Percentiles rank a stretch among this genome's conserved stretches.
Evolutionary conservation across 148 eudicot genomes (phyloP).

Genomic region (Vaccinium vitisidaea): DNA sequence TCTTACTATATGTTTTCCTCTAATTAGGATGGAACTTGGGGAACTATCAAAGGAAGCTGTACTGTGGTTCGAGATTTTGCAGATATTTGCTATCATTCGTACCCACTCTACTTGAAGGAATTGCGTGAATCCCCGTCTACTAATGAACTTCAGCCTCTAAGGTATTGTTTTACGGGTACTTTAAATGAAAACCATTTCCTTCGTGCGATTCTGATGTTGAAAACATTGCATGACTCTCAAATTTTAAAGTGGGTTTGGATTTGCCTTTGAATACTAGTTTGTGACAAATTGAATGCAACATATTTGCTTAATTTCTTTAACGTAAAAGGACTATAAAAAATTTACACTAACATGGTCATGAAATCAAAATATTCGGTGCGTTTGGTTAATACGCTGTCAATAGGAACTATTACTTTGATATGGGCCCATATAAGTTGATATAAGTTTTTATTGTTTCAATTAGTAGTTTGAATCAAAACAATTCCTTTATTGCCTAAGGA

Average conservation of each 20-base stretch:
- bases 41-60: constrained; percentile 78
- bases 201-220: not conserved
- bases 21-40: constrained; percentile 93
- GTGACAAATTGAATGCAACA: not conserved
- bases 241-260: not conserved
- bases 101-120: constrained; percentile 73
- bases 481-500: too few species aligned
- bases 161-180: constrained; percentile 45
- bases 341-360: not conserved
- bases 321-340: not conserved
- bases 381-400: not conserved
- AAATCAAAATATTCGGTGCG: not conserved
- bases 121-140: constrained; percentile 57
- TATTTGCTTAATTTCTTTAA: not conserved
- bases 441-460: not conserved
- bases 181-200: not conserved
- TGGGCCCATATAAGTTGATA: not conserved
- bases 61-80: constrained; percentile 87
- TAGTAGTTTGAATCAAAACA: too few species aligned
- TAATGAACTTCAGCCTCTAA: constrained; percentile 60
- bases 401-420: not conserved
- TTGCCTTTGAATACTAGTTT: not conserved
- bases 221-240: not conserved
- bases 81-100: constrained; percentile 77
- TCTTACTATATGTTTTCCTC: not conserved